Evolutionary conservation across 768 basidiomycete species (phyloP), one percentile per base, ranked within the genome.

Genomic region (Dioszegia hungarica): DNA sequence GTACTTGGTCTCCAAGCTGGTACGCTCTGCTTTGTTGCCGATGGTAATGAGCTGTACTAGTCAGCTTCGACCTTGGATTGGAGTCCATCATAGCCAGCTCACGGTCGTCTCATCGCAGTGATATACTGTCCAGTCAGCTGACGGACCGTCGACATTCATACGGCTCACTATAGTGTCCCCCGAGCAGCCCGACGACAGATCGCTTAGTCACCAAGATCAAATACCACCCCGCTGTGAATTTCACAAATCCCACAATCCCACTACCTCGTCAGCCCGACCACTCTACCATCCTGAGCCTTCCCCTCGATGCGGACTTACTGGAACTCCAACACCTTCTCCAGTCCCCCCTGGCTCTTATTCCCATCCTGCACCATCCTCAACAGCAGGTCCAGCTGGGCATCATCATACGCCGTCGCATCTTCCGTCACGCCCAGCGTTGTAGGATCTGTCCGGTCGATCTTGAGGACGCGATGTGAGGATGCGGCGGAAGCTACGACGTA

Each of bases 351-450:
- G 0, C 81, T 82, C 75, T 85, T 87, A 76, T 95, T 99, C 22
- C 93, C 94, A 66, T 95, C 91, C 59, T 93, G 90, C 9, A 98
- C 81, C 90, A 94, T 95, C 77, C 88, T 89, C 62, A 97, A 79
- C 80, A 98, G 84, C 31, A 85, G 84, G 48, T 83, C 88, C 85
- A 95, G 89, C 77, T 98, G 87, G 72, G 85, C 86, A 24, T 87
- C 86, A 47, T 83, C 88, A 75, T 99, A 99, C 22, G 89, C 84
- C 0, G 85, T 85, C 37, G 89, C 85, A 73, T 97, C 95, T 65
- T 97, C 91, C 24, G 90, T 81, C 2, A 95, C 83, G 24, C 78
- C 77, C 11, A 95, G 80, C 59, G 87, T 85, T 28, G 84, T 83
- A 54, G 85, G 86, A 0, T 83, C 82, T 1, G 88, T 91, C 37